These are phyloP conservation scores for Penicillium longicatenatum DNA, from an alignment of 495 filamentous ascomycete species.

Conservation along the genomic window DNA sequence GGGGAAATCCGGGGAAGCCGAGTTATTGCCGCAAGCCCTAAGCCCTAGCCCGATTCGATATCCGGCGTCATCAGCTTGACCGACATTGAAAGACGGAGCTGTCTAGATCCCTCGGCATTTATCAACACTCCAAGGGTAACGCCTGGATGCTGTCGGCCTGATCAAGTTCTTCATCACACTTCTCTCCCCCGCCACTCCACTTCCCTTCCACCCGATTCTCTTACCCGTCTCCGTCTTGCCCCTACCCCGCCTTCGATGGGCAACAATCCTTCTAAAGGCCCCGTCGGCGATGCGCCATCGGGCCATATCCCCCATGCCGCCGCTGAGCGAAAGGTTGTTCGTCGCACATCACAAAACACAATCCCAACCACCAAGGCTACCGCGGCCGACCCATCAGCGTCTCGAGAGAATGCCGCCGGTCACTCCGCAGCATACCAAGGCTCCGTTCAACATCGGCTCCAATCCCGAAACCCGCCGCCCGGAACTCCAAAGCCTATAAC, in stretches of 20 bases:
- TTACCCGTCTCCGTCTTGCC: slow-evolving; percentile 9
- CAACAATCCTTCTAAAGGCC: slow-evolving; percentile 53
- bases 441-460: slow-evolving; percentile 42
- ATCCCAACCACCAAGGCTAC: slow-evolving; percentile 41
- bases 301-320: slow-evolving; percentile 29
- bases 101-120: slow-evolving; percentile 10
- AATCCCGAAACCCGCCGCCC: slow-evolving; percentile 36
- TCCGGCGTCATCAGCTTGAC: slow-evolving; percentile 23
- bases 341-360: slow-evolving; percentile 44
- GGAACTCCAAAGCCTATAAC: slow-evolving; percentile 25
- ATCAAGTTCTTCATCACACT: slow-evolving; percentile 11
- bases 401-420: slow-evolving; percentile 44
- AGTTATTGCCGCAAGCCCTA: slow-evolving; percentile 27
- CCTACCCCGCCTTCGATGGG: slow-evolving; percentile 45
- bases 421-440: slow-evolving; percentile 39
- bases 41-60: slow-evolving; percentile 28
- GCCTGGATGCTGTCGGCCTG: slow-evolving; percentile 28
- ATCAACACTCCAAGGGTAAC: slow-evolving; percentile 13
- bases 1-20: slow-evolving; percentile 26
- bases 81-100: slow-evolving; percentile 6
- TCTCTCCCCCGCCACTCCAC: slow-evolving; percentile 12
- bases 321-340: slow-evolving; percentile 41
- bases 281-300: slow-evolving; percentile 37
- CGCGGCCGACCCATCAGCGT: slow-evolving; percentile 44
- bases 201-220: slow-evolving; percentile 5